Evolutionary conservation across 257 asterid species (phyloP).

Genomic region (Solanum pinnatisectum): DNA sequence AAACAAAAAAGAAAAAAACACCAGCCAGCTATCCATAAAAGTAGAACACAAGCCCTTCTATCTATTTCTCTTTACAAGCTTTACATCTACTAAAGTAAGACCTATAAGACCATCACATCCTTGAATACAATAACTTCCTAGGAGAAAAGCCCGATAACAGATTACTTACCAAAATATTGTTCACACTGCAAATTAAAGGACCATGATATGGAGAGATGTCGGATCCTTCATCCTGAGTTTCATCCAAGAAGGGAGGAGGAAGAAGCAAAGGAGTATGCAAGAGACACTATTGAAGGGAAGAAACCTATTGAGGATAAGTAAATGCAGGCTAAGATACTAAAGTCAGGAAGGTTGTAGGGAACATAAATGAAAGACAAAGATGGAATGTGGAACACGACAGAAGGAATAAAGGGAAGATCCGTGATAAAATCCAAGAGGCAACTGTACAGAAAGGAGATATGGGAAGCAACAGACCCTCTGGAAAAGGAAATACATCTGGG

Average conservation of each 20-base stretch:
- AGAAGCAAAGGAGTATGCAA: not conserved
- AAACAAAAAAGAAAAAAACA: not conserved
- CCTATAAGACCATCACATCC: not conserved
- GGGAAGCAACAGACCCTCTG: not conserved
- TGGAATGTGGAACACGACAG: not conserved
- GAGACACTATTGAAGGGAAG: not conserved
- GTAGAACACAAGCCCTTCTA: not conserved
- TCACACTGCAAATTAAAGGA: not conserved
- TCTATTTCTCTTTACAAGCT: not conserved
- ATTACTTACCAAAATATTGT: not conserved
- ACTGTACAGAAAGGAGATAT: not conserved
- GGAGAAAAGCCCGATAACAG: not conserved
- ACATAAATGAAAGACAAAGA: not conserved
- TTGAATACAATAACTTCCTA: not conserved
- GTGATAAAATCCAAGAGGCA: not conserved
- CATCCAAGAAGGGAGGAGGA: not conserved
- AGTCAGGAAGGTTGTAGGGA: not conserved
- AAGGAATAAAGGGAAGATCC: not conserved
- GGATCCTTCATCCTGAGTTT: not conserved
- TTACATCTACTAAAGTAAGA: not conserved
- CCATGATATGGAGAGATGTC: not conserved
- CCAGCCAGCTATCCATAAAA: not conserved
- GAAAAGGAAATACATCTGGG: not conserved
- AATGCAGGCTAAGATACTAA: not conserved
- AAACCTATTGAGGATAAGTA: not conserved